Evolutionary conservation across 768 basidiomycete genomes (phyloP).

Genomic region (Gymnopilus junonius): DNA sequence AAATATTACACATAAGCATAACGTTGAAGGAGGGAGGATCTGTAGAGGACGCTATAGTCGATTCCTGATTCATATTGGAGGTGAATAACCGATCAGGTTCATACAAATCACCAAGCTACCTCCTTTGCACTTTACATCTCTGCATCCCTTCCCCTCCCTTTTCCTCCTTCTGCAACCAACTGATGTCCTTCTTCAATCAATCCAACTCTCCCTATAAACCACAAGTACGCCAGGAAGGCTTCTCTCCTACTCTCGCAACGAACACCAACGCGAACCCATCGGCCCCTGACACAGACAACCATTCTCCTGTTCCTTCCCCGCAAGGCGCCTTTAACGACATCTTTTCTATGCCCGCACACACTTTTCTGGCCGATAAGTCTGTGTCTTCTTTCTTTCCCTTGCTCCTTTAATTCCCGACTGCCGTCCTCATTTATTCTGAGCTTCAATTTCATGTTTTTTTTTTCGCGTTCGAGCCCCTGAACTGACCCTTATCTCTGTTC

Average conservation of each 20-base stretch:
- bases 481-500: background rate
- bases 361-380: slow-evolving; percentile 57
- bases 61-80: slow-evolving; percentile 1
- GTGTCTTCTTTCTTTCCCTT: background rate
- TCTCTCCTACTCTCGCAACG: slow-evolving; percentile 37
- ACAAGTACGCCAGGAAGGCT: slow-evolving; percentile 74
- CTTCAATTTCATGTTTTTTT: background rate
- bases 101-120: background rate
- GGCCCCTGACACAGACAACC: slow-evolving; percentile 25
- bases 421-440: background rate
- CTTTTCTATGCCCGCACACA: slow-evolving; percentile 38
- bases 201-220: slow-evolving; percentile 51
- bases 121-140: background rate
- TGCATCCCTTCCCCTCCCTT: background rate
- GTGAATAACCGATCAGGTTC: background rate
- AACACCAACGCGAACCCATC: slow-evolving; percentile 22
- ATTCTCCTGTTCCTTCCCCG: slow-evolving; percentile 35
- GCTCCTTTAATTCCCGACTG: background rate
- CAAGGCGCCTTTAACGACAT: slow-evolving; percentile 26
- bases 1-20: slow-evolving; percentile 1
- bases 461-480: background rate
- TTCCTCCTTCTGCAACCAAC: background rate
- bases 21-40: background rate
- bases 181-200: slow-evolving; percentile 40
- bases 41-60: slow-evolving; percentile 1